A percentile compares a stretch with the other conserved stretches of the same genome.
These are phyloP conservation scores for Penicillium manginii DNA, from an alignment of 495 filamentous ascomycete species.

Conservation along the genomic window DNA sequence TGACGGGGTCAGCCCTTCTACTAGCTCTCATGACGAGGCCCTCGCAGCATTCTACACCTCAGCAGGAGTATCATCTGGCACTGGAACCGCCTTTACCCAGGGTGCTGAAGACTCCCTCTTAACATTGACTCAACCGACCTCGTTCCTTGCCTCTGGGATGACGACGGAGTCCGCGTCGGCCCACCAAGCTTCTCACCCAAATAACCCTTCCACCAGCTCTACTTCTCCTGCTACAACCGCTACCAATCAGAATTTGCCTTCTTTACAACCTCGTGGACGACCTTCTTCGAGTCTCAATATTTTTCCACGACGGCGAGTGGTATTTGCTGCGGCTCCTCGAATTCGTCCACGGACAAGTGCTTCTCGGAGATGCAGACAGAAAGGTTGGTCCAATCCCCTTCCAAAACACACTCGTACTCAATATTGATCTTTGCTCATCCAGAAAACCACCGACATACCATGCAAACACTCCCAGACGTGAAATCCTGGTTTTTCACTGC, in stretches of 20 bases:
- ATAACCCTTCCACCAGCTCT: constrained; percentile 7
- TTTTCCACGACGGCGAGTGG: neutral
- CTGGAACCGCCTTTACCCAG: neutral
- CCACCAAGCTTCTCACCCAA: constrained; percentile 20
- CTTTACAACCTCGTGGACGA: neutral
- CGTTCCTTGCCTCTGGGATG: constrained; percentile 2
- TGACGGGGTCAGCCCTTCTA: neutral
- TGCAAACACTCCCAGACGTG: constrained; percentile 9
- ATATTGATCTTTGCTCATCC: constrained; percentile 5
- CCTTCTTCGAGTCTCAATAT: constrained; percentile 1
- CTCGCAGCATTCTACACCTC: neutral
- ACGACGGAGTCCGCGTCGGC: constrained; percentile 10
- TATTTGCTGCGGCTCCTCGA: neutral
- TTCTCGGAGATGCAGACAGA: neutral
- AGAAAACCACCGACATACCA: constrained; percentile 15
- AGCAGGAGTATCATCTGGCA: neutral
- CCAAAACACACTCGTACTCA: neutral
- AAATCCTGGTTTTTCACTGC: constrained; percentile 18
- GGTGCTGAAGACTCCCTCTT: neutral
- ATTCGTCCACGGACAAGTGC: neutral
- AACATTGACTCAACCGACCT: neutral
- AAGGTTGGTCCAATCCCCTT: constrained; percentile 15
- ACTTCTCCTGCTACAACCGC: neutral
- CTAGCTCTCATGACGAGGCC: neutral
- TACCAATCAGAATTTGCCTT: neutral